phyloP scores from a whole-genome alignment of 129 eudicot species.

The Sambucus nigra region DNA sequence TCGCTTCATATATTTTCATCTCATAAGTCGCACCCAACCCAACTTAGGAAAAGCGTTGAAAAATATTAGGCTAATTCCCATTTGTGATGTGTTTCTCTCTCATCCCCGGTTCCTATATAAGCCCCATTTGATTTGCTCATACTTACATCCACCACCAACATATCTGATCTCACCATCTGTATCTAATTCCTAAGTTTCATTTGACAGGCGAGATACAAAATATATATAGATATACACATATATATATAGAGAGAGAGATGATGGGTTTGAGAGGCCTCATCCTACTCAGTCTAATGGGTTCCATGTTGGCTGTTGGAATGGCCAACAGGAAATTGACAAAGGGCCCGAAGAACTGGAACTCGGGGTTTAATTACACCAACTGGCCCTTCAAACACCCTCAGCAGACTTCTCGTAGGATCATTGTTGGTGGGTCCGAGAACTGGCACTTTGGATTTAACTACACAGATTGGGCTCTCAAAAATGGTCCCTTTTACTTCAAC shows the following conservation, averaged over 20 bases:
- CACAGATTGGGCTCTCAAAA: conserved; percentile 38
- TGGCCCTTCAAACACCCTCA: conserved; percentile 14
- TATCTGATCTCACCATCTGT: not conserved
- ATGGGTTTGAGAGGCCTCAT: not conserved
- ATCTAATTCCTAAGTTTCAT: not conserved
- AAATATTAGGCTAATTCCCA: not conserved
- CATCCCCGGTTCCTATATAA: conserved; percentile 1
- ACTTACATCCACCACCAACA: not conserved
- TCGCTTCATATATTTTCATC: too few species aligned
- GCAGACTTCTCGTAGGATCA: conserved; percentile 13
- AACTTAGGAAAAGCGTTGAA: not conserved
- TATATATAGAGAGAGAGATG: not conserved
- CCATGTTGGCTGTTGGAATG: conserved; percentile 1
- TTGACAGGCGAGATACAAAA: not conserved
- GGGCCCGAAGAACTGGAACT: conserved; percentile 1
- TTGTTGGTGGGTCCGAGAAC: conserved; percentile 34
- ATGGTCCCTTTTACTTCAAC: conserved; percentile 38
- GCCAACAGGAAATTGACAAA: conserved; percentile 15
- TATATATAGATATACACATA: too few species aligned
- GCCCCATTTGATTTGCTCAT: not conserved
- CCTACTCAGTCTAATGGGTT: not conserved
- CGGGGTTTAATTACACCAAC: conserved; percentile 5
- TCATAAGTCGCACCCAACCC: too few species aligned
- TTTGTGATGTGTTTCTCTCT: not conserved
- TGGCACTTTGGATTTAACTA: conserved; percentile 54